Evolutionary conservation across 495 filamentous ascomycete species (phyloP), one percentile per base, ranked within the genome.

Genomic region (Hypoxylon crocopeplum): DNA sequence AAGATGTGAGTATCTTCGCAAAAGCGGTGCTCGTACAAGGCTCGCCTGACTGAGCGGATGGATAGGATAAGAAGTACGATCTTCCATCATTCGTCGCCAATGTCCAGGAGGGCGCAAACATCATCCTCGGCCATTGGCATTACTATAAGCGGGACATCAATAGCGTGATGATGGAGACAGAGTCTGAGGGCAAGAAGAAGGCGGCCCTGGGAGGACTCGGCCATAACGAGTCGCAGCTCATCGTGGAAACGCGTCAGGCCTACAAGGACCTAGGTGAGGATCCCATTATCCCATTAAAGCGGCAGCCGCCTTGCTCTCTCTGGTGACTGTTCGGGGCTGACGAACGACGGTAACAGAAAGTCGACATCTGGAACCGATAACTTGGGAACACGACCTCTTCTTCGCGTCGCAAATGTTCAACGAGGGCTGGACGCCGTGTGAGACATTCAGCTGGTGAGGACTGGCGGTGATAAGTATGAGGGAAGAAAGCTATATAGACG

Each of bases 101-200:
- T 51, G 61, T 72, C 17, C 69, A 72, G 30, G 52, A 71, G 15
- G 62, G 69, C 22, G 68, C 68, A 13, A 70, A 72, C 30, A 66
- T 69, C 27, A 56, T 72, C 37, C 66, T 74, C 1, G 39, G 48
- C 34, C 68, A 74, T n/a, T 74, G 72, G 72, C 69, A 72, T 30
- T 74, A 72, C 25, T 74, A 69, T 37, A 71, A 69, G 17, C 54
- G 68, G 6, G 51, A 67, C 21, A 17, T 69, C 7, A 55, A 72
- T 13, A 36, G 41, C 8, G 46, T 46, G 27, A 45, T 37, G 34
- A 36, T 8, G 27, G 55, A 56, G 5, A 48, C 6, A 3, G 47
- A 36, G 22, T 48, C 59, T 15, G 48, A 61, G 27, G 40, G 52
- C 1, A 59, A 54, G 41, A 61, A 56, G 17, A 45, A 48, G 12